Percentiles rank a stretch among this genome's conserved stretches.
Conservation (phyloP, 495 filamentous ascomycete genomes). For the Penicillium malachiteum region DNA sequence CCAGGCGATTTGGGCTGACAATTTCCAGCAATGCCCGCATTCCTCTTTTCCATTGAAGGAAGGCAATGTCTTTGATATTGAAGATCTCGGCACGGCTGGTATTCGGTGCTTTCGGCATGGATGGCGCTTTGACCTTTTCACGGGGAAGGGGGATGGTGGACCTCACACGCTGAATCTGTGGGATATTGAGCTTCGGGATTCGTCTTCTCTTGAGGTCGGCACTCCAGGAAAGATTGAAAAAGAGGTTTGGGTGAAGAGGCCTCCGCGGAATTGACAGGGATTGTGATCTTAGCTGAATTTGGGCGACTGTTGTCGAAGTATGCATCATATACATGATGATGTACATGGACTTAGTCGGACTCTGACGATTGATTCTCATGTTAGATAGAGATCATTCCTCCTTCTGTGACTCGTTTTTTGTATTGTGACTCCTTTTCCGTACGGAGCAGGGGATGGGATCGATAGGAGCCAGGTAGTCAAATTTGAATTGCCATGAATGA, state of each 20-base stretch:
- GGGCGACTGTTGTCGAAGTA: neutral
- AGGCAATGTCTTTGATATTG: slow-evolving; percentile 50
- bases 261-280: neutral
- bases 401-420: too few species aligned
- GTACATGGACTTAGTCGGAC: too few species aligned
- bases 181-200: slow-evolving; percentile 47
- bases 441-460: too few species aligned
- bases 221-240: slow-evolving; percentile 23
- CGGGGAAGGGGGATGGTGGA: slow-evolving; percentile 42
- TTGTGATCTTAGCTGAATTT: too few species aligned
- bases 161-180: slow-evolving; percentile 46
- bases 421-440: too few species aligned
- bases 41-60: slow-evolving; percentile 48
- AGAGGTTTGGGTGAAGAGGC: slow-evolving; percentile 44
- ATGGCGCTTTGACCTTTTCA: slow-evolving; percentile 54
- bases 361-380: too few species aligned
- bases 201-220: neutral
- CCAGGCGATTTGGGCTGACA: neutral
- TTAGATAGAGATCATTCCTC: too few species aligned
- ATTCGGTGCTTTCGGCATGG: slow-evolving; percentile 51
- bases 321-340: too few species aligned
- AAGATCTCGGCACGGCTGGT: slow-evolving; percentile 49
- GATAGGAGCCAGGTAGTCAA: too few species aligned
- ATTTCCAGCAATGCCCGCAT: slow-evolving; percentile 48
- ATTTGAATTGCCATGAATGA: too few species aligned